Conservation (phyloP, 768 basidiomycete genomes). For the Leccinum longicurvipes region DNA sequence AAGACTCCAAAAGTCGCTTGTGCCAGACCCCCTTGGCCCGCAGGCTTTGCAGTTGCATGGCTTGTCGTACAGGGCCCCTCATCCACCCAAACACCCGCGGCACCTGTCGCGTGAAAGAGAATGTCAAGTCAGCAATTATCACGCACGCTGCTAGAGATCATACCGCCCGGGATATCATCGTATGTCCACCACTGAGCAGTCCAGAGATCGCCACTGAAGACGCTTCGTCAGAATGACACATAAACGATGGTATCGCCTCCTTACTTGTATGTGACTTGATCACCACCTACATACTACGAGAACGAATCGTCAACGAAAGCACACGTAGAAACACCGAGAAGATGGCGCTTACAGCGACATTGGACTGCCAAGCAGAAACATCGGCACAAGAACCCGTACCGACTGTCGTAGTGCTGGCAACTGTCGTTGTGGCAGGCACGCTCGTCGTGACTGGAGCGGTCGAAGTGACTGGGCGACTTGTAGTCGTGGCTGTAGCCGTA, state of each 20-base stretch:
- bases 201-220: conserved; percentile 46
- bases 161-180: conserved; percentile 36
- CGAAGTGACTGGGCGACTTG: conserved; percentile 22
- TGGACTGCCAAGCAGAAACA: conserved; percentile 41
- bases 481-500: conserved; percentile 10
- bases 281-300: conserved; percentile 43
- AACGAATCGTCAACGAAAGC: background rate
- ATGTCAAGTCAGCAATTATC: background rate
- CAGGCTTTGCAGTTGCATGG: too few relatives aligned
- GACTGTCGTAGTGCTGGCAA: conserved; percentile 6
- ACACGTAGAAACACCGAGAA: background rate
- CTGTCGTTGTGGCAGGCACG: conserved; percentile 1
- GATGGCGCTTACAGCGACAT: conserved; percentile 36
- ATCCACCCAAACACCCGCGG: conserved; percentile 17
- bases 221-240: background rate
- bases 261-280: conserved; percentile 42
- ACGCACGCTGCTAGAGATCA: background rate
- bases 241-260: background rate
- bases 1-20: too few relatives aligned
- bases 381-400: conserved; percentile 36
- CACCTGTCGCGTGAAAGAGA: conserved; percentile 1
- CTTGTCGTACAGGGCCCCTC: conserved; percentile 9
- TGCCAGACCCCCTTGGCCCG: too few relatives aligned
- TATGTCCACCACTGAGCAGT: conserved; percentile 48
- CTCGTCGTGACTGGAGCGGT: conserved; percentile 16